Evolutionary conservation across 352 stramenopile species (phyloP).

Genomic region (Globisporangium nunn): DNA sequence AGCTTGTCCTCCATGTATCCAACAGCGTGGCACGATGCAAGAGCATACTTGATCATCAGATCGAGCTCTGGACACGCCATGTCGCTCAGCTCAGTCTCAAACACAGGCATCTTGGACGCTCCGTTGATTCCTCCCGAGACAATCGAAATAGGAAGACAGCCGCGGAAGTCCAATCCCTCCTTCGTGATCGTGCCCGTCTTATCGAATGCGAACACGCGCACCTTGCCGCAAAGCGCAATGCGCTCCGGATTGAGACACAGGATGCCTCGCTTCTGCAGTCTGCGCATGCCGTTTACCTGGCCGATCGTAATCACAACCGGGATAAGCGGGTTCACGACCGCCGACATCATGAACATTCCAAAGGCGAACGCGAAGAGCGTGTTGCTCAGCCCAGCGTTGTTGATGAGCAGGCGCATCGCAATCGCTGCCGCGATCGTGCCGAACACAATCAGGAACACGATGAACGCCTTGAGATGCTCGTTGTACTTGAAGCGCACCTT

Average conservation of each 20-base stretch:
- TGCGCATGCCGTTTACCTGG: constrained; percentile 78
- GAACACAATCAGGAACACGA: constrained; percentile 71
- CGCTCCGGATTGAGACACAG: constrained; percentile 79
- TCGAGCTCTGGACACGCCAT: constrained; percentile 27
- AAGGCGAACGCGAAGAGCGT: constrained; percentile 64
- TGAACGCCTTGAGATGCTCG: constrained; percentile 79
- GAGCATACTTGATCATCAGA: constrained; percentile 38
- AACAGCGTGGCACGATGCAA: constrained; percentile 84
- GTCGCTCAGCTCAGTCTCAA: constrained; percentile 42
- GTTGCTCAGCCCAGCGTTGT: constrained; percentile 65
- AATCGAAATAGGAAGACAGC: constrained; percentile 11
- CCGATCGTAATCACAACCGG: constrained; percentile 87
- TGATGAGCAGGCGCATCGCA: constrained; percentile 65
- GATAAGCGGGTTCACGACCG: constrained; percentile 76
- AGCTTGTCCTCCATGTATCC: constrained; percentile 54
- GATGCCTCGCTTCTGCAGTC: constrained; percentile 65
- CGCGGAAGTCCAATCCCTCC: constrained; percentile 82
- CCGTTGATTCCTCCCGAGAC: too few species aligned
- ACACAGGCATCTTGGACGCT: constrained; percentile 23
- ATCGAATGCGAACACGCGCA: constrained; percentile 88
- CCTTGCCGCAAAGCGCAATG: constrained; percentile 87
- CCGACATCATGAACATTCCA: constrained; percentile 77
- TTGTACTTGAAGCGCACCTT: constrained; percentile 90
- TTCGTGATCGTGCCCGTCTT: constrained; percentile 92
- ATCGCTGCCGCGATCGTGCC: constrained; percentile 64